Base-by-base conservation (phyloP, 192 early-diverging fungal species). In the Lobulomyces angularis region DNA sequence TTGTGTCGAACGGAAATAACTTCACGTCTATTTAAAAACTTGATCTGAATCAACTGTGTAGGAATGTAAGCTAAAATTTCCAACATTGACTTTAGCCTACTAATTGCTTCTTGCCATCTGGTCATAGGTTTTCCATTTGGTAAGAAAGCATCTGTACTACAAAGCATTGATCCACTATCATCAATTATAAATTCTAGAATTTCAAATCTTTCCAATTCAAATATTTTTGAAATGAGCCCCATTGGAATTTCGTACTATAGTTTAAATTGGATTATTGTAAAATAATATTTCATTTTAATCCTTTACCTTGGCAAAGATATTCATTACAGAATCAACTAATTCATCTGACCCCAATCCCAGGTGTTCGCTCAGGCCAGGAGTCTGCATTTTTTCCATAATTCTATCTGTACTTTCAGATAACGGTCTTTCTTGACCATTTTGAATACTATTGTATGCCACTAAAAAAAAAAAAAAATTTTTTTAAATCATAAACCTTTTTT, bases 241-340 rank as follows among this genome's bases (percentile, higher is more conserved):
- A 48, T 40, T 5, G 46, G 46, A n/a, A 48, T 21, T 44, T 48
- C 46, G 23, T 48, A 48, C 27, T 37, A n/a, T n/a, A n/a, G n/a
- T n/a, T n/a, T n/a, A n/a, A n/a, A n/a, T n/a, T n/a, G n/a, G n/a
- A n/a, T n/a, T n/a, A n/a, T n/a, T n/a, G n/a, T n/a, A n/a, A n/a
- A n/a, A n/a, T n/a, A n/a, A n/a, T n/a, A n/a, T n/a, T n/a, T n/a
- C n/a, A n/a, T n/a, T n/a, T n/a, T n/a, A n/a, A n/a, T n/a, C n/a
- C n/a, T n/a, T n/a, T n/a, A n/a, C n/a, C n/a, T n/a, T 8, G 9
- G 5, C 33, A 44, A 48, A 48, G 23, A 48, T 36, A 17, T 51
- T 48, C 17, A 24, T 16, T 6, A 48, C 8, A 25, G 23, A n/a
- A n/a, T 36, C 46, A 12, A 41, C 37, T 23, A 41, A 24, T 9